phyloP scores from a whole-genome alignment of 176 grass and related monocot genomes.

The Themeda triandra region DNA sequence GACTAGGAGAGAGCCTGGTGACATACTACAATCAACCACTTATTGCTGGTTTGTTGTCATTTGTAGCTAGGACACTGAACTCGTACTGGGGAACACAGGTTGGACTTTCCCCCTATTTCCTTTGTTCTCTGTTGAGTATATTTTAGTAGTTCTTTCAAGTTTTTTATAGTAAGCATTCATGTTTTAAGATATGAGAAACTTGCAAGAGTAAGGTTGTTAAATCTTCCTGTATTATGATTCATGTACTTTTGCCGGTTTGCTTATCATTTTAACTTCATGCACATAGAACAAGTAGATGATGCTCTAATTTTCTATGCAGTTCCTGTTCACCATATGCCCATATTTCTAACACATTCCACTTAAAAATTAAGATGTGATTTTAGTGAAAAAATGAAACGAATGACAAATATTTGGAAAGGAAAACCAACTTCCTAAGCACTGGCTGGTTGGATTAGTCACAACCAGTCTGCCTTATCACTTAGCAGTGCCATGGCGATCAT shows the following conservation, averaged over 20 bases:
- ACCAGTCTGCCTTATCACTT: neutral
- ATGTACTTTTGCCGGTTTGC: neutral
- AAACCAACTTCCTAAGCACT: neutral
- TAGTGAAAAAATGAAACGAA: neutral
- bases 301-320: too few relatives aligned
- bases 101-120: conserved; percentile 13
- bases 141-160: neutral
- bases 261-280: neutral
- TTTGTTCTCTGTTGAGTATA: neutral
- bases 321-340: neutral
- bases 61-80: conserved; percentile 75
- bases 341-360: neutral
- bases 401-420: neutral
- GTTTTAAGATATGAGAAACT: neutral
- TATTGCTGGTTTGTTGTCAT: conserved; percentile 83
- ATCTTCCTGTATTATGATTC: neutral
- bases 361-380: neutral
- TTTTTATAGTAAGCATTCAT: conserved; percentile 15
- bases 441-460: neutral
- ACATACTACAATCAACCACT: conserved; percentile 77
- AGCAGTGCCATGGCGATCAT: neutral
- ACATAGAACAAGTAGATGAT: neutral
- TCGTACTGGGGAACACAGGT: conserved; percentile 99
- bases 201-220: neutral
- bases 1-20: conserved; percentile 69